phyloP scores from a whole-genome alignment of 148 eudicot species.

The Rhododendron ferrugineum region DNA sequence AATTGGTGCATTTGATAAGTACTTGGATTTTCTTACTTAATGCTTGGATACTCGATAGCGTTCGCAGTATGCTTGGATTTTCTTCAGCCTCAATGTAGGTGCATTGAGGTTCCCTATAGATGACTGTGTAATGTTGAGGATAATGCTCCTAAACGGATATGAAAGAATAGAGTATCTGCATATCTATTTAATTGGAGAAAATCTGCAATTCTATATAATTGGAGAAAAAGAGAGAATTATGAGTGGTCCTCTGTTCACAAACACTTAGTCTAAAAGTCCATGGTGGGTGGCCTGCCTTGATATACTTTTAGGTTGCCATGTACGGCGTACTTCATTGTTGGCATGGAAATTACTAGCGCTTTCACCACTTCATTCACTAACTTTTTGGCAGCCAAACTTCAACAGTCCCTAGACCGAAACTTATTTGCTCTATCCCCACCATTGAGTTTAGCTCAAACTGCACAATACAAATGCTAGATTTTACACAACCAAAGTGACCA shows the following conservation, averaged over 20 bases:
- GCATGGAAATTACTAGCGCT: neutral
- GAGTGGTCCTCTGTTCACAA: neutral
- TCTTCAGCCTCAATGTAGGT: neutral
- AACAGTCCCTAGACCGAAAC: constrained; percentile 24
- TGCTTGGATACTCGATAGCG: too few species aligned
- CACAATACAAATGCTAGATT: constrained; percentile 4
- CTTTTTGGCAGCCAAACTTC: constrained; percentile 54
- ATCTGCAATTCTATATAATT: too few species aligned
- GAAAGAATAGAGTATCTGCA: neutral
- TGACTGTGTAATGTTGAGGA: neutral
- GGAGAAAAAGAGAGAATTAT: neutral
- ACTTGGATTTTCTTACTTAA: too few species aligned
- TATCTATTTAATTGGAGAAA: neutral
- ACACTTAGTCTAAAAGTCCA: neutral
- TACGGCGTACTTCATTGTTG: neutral
- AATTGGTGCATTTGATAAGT: too few species aligned
- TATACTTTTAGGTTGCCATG: constrained; percentile 7
- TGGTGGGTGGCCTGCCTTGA: neutral
- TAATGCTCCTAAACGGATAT: neutral
- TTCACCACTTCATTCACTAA: neutral
- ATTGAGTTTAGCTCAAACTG: neutral
- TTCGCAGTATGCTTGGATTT: too few species aligned
- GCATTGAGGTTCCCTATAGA: neutral
- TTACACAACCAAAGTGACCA: neutral
- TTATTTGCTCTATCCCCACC: neutral